Evolutionary conservation across 1,139 yeast genomes (phyloP), one percentile per base, ranked within the genome.

Genomic region (Saccharomycopsis crataegensis): DNA sequence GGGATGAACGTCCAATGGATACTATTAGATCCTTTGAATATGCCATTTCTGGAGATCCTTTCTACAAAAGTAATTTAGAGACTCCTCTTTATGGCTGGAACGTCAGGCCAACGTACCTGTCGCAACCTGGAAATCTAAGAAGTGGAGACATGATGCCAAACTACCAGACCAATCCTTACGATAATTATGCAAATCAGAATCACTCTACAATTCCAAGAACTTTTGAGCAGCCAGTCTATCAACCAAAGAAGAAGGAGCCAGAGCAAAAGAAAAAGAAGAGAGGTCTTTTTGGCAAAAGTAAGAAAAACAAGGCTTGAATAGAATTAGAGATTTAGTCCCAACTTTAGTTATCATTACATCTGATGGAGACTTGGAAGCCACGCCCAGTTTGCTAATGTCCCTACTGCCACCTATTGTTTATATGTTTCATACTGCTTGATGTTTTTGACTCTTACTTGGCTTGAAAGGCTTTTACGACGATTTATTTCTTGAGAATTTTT

Each of bases 1-100:
- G 98, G 66, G 90, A 90, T 68, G 99, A 93, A 72, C 80, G 99
- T 62, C 99, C 99, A 3, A 72, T 93, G 65, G 99, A 94, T 69
- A 93, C 99, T 1, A 90, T 93, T 63, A 75, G 97, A 60, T 79
- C 87, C 6, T 93, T 93, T 69, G 98, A 93, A 72, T 93, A 85
- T 66, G 83, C 96, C 38, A 88, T 93, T 59, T 86, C 96, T 4
- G 97, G 97, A 47, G 96, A 91, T 67, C 73, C 77, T 54, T 69
- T 78, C 33, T 84, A 86, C 71, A 78, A 83, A 53, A 93, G 87
- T 57, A 90, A 87, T 64, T 76, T 89, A 65, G 97, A 91, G 68
- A 77, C 91, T 8, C 78, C 57, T 47, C 50, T 52, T 56, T 53
- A 60, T 63, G 54, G 59, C 61, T 52, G 61, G 64, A 43, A 55